Conservation (phyloP, 2,329 filamentous ascomycete genomes). For the Aspergillus sojae region DNA sequence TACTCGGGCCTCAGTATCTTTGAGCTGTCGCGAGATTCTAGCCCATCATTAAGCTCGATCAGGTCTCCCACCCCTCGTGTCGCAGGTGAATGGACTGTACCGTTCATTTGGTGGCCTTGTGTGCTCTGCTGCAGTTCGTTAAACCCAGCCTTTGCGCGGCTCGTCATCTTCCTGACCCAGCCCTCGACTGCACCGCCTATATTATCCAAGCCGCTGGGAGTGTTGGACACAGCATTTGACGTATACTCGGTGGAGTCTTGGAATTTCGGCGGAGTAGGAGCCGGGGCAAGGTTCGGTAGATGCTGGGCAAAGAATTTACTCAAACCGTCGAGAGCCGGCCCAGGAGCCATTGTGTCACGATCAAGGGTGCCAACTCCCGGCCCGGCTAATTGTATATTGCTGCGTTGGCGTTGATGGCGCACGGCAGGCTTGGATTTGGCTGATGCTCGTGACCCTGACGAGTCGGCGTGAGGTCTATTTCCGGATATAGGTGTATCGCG, state of each 20-base stretch:
- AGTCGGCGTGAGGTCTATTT: conserved; percentile 32
- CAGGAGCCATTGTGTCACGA: conserved; percentile 53
- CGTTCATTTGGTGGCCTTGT: conserved; percentile 22
- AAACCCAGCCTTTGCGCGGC: conserved; percentile 43
- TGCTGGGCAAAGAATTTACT: conserved; percentile 85
- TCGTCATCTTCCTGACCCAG: conserved; percentile 83
- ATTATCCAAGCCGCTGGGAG: conserved; percentile 67
- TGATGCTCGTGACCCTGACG: conserved; percentile 29
- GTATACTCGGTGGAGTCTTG: conserved; percentile 40
- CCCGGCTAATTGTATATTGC: conserved; percentile 68
- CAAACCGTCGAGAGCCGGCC: conserved; percentile 80
- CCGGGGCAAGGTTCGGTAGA: conserved; percentile 73
- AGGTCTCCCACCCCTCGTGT: conserved; percentile 43
- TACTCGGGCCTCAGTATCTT: conserved; percentile 21
- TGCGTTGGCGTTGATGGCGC: conserved; percentile 45
- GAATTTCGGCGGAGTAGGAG: conserved; percentile 59
- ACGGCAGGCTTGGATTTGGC: conserved; percentile 34
- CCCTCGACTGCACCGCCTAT: conserved; percentile 85
- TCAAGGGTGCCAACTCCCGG: conserved; percentile 86
- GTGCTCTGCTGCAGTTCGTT: conserved; percentile 42
- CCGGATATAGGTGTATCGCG: conserved; percentile 27
- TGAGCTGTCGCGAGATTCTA: conserved; percentile 31
- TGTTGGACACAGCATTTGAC: conserved; percentile 34
- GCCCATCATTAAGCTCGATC: conserved; percentile 46
- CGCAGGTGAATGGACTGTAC: conserved; percentile 27